Percentiles rank a stretch among this genome's conserved stretches.
These are phyloP conservation scores for Salinomyces thailandicus DNA, from an alignment of 2,329 filamentous ascomycete species.

Conservation along the genomic window DNA sequence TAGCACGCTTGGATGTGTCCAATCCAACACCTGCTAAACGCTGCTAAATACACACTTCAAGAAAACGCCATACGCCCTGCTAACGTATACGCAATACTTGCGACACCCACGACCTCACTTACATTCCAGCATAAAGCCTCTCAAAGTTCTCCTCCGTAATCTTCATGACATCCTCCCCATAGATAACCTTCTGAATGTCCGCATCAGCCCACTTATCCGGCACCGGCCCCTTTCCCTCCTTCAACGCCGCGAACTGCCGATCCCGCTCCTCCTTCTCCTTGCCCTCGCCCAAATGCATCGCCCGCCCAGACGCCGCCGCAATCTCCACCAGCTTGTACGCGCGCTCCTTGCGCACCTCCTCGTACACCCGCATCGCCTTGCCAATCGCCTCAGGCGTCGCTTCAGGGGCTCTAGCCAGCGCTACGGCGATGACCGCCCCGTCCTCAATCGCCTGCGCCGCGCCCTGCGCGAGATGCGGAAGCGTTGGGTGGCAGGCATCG, in stretches of 20 bases:
- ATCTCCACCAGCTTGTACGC: slow-evolving; percentile 48
- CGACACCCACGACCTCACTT: no score
- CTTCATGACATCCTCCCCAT: slow-evolving; percentile 36
- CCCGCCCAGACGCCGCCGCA: slow-evolving; percentile 44
- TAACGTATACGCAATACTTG: no score
- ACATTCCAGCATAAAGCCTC: slow-evolving; percentile 16
- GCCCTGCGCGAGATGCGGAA: slow-evolving; percentile 54
- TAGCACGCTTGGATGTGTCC: no score
- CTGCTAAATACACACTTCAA: no score
- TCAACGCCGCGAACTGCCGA: slow-evolving; percentile 41
- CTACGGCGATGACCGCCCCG: slow-evolving; percentile 45
- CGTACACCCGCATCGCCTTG: slow-evolving; percentile 46
- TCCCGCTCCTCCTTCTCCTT: slow-evolving; percentile 50
- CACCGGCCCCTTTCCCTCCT: slow-evolving; percentile 33
- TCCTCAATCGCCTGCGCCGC: slow-evolving; percentile 58
- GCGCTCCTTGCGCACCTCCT: slow-evolving; percentile 45
- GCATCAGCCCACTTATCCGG: slow-evolving; percentile 45
- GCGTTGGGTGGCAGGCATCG: slow-evolving; percentile 53
- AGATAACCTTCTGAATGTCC: slow-evolving; percentile 40
- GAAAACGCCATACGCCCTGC: no score
- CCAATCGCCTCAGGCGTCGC: slow-evolving; percentile 37
- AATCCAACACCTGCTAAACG: no score
- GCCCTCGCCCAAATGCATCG: slow-evolving; percentile 48
- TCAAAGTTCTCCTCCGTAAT: slow-evolving; percentile 37
- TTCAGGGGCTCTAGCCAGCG: slow-evolving; percentile 40